Evolutionary conservation across 2,329 filamentous ascomycete genomes (phyloP), one percentile per base, ranked within the genome.

Genomic region (Xylaria sp.): DNA sequence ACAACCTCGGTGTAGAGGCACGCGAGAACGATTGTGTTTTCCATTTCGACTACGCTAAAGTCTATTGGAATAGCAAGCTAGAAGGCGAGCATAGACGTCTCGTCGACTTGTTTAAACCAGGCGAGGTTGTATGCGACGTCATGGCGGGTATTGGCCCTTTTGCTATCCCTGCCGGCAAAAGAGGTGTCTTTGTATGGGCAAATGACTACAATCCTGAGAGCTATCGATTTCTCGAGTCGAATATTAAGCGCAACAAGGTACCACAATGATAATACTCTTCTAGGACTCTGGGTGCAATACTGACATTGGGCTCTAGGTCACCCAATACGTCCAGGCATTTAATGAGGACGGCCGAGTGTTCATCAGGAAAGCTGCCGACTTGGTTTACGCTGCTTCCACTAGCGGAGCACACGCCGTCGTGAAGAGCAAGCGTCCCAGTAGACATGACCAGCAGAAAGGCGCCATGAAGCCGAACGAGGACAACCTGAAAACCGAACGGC

Each of bases 111-210:
- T 98, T 98, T 83, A 83, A 88, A 65, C 89, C 92, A 6, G 94
- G 96, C 47, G 92, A 98, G 77, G 94, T 94, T 3, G 92, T 98
- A 1, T 96, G 92, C 82, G 96, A 99, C 80, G 92, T 98, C 72
- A 99, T 98, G 95, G 95, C 94, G 0, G 96, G 96, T 51, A 94
- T 99, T 59, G 96, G 96, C 0, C 96, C 96, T 0, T 99, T 99
- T 80, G 94, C 95, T 25, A 86, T 97, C 3, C 96, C 96, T 0
- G 94, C 95, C 0, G 96, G 93, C 18, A 97, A 92, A 83, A 95
- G 92, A 80, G 90, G 89, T 47, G 93, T 97, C 32, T 97, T 98
- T 75, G 94, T 98, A 21, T 97, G 93, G 90, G 96, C 94, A 47
- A 99, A 98, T 81, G 96, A 99, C 79, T 90, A 98, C 78, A 99